Evolutionary conservation across 805 yeast species (phyloP).

Genomic region (Candida ipomoeae): DNA sequence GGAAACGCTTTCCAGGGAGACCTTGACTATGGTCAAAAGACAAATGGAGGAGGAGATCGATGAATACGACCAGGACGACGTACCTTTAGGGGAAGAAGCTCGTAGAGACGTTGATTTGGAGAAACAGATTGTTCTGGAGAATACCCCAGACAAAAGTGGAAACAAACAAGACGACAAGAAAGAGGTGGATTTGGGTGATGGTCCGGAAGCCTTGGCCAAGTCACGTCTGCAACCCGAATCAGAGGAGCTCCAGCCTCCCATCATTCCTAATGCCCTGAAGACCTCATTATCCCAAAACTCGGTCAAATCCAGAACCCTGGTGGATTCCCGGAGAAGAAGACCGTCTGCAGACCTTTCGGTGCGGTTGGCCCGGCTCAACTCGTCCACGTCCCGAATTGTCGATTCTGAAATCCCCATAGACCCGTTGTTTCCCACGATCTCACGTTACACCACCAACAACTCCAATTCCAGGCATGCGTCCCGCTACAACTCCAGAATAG

Average conservation of each 20-base stretch:
- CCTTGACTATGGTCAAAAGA: conserved; percentile 33
- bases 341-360: not conserved
- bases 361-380: not conserved
- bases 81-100: conserved; percentile 6
- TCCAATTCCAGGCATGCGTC: conserved; percentile 11
- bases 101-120: not conserved
- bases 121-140: not conserved
- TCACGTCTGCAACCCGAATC: too few relatives aligned
- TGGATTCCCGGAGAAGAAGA: not conserved
- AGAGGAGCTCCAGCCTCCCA: too few relatives aligned
- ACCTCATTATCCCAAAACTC: too few relatives aligned
- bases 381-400: conserved; percentile 7
- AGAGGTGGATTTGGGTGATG: too few relatives aligned
- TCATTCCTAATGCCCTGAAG: too few relatives aligned
- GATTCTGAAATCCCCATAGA: conserved; percentile 37
- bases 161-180: too few relatives aligned
- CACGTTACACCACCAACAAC: conserved; percentile 33
- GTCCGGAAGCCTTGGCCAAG: too few relatives aligned
- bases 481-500: too few relatives aligned
- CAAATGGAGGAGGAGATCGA: conserved; percentile 7
- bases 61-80: not conserved
- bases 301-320: not conserved
- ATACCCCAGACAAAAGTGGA: not conserved
- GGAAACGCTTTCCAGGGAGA: conserved; percentile 69
- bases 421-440: conserved; percentile 35